phyloP scores from a whole-genome alignment of 2,329 filamentous ascomycete genomes.

The Scytalidium sp. region DNA sequence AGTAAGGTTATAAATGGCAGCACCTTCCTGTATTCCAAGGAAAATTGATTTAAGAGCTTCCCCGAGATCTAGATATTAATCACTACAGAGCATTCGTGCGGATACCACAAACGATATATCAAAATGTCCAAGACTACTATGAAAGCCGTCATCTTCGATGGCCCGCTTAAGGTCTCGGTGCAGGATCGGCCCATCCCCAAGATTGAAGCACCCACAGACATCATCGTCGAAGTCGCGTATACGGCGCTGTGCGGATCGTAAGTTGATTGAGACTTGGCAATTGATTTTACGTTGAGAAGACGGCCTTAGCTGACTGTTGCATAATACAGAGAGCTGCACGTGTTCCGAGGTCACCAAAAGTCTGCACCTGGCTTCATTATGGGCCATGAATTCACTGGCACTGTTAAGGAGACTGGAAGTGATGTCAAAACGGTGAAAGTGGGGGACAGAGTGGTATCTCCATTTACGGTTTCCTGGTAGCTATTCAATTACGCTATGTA shows the following conservation, averaged over 20 bases:
- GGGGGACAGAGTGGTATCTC: conserved; percentile 77
- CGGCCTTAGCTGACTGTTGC: not conserved
- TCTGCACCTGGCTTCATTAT: conserved; percentile 59
- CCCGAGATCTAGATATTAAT: no score
- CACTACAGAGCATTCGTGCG: no score
- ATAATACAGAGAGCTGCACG: conserved; percentile 73
- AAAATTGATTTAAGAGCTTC: no score
- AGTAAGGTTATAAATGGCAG: no score
- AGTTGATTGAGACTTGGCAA: conserved; percentile 27
- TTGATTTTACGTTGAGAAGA: no score
- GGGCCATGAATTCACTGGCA: conserved; percentile 87
- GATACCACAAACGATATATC: no score
- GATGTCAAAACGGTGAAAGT: conserved; percentile 65
- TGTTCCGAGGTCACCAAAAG: conserved; percentile 76
- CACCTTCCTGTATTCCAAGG: no score
- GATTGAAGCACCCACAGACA: conserved; percentile 66
- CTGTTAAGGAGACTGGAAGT: conserved; percentile 64
- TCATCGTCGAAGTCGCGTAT: conserved; percentile 77
- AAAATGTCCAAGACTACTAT: conserved; percentile 52
- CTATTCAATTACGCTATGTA: conserved; percentile 21
- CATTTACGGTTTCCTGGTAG: conserved; percentile 80
- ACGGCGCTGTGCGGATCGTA: conserved; percentile 85
- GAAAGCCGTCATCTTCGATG: conserved; percentile 86
- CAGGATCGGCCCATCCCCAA: conserved; percentile 76
- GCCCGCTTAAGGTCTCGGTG: conserved; percentile 68